These are phyloP conservation scores for Fusarium sp. DNA, from an alignment of 2,329 filamentous ascomycete species.

Conservation along the genomic window DNA sequence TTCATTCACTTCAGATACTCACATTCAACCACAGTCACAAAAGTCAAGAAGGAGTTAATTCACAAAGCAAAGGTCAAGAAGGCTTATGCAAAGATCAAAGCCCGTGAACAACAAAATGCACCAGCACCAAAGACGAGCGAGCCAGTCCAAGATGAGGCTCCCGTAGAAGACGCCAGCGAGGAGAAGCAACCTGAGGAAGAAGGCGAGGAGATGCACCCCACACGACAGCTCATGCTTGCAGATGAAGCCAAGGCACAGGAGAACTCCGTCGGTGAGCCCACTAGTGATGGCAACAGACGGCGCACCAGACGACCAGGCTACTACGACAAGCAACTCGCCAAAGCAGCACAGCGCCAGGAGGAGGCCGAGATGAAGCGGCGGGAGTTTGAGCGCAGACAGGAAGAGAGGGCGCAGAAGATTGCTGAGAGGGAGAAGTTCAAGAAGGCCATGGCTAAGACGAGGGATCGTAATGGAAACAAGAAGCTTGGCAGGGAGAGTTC, in stretches of 20 bases:
- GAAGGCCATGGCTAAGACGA: slow-evolving; percentile 77
- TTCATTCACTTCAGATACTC: slow-evolving; percentile 30
- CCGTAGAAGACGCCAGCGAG: slow-evolving; percentile 21
- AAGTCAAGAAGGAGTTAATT: slow-evolving; percentile 90
- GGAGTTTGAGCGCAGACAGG: slow-evolving; percentile 60
- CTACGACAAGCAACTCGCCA: slow-evolving; percentile 71
- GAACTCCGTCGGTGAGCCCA: slow-evolving; percentile 32
- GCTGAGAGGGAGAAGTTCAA: slow-evolving; percentile 73
- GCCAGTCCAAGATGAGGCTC: slow-evolving; percentile 22
- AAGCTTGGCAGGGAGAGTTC: slow-evolving; percentile 85
- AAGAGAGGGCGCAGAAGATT: slow-evolving; percentile 71
- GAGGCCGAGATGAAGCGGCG: slow-evolving; percentile 55
- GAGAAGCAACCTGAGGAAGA: slow-evolving; percentile 29
- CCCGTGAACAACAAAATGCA: slow-evolving; percentile 48
- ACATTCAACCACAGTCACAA: slow-evolving; percentile 68
- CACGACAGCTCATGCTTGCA: slow-evolving; percentile 53
- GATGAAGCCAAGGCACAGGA: slow-evolving; percentile 51
- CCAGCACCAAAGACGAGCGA: slow-evolving; percentile 29
- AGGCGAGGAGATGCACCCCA: slow-evolving; percentile 48
- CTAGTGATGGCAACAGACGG: slow-evolving; percentile 47
- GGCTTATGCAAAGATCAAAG: slow-evolving; percentile 88
- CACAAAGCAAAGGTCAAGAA: slow-evolving; percentile 95
- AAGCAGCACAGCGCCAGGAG: slow-evolving; percentile 54
- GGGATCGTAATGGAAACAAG: slow-evolving; percentile 77
- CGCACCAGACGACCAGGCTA: slow-evolving; percentile 60